phyloP scores from a whole-genome alignment of 257 asterid genomes.

The Plectranthus barbatus region DNA sequence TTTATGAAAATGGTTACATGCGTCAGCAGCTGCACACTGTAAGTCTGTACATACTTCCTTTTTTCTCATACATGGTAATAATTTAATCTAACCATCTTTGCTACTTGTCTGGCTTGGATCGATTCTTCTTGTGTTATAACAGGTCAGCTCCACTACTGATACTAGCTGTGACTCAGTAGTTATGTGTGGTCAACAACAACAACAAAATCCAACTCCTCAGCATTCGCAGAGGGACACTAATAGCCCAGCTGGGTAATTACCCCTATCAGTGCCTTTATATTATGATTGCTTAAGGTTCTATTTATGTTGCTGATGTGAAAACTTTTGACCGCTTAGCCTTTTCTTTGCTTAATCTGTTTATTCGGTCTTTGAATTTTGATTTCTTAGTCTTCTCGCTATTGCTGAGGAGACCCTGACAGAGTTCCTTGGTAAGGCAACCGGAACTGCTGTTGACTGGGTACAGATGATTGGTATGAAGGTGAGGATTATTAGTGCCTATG shows the following conservation, averaged over 20 bases:
- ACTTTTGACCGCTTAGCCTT: background rate
- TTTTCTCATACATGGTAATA: too few species aligned
- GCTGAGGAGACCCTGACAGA: constrained; percentile 99
- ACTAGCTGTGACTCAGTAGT: constrained; percentile 95
- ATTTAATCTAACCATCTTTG: too few species aligned
- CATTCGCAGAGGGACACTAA: constrained; percentile 87
- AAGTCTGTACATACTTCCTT: constrained; percentile 13
- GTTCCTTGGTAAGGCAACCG: constrained; percentile 99
- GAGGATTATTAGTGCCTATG: background rate
- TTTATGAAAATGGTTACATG: constrained; percentile 83
- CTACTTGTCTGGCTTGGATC: background rate
- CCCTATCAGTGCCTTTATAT: background rate
- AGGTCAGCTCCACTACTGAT: constrained; percentile 83
- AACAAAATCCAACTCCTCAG: constrained; percentile 75
- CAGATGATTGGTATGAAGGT: constrained; percentile 99
- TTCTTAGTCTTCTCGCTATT: constrained; percentile 72
- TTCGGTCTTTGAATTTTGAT: background rate
- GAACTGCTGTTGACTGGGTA: constrained; percentile 99
- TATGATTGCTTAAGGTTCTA: background rate
- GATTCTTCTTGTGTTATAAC: background rate
- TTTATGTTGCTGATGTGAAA: too few species aligned
- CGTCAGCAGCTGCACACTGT: constrained; percentile 72
- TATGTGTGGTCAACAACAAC: constrained; percentile 67
- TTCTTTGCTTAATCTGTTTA: background rate
- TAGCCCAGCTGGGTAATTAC: constrained; percentile 96